Evolutionary conservation across 805 yeast genomes (phyloP), one percentile per base, ranked within the genome.

Genomic region (Brettanomyces naardenensis): DNA sequence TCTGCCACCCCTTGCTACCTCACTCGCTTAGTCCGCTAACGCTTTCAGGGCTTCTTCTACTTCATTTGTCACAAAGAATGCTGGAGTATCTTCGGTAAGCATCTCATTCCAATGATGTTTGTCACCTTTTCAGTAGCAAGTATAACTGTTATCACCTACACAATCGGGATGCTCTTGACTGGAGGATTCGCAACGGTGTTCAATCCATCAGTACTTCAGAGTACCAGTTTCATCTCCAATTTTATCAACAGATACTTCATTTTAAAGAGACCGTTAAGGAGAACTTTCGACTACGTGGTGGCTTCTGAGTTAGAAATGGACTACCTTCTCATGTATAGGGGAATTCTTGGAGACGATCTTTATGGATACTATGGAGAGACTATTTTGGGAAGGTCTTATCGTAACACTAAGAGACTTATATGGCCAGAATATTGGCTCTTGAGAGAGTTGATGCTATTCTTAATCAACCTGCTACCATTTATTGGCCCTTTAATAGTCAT

Each of bases 401-500:
- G 61, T 30, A 41, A 42, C 14, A 28, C 37, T n/a, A 43, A 48
- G 35, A 33, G 39, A 17, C 6, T 41, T 3, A 21, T 66, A 18
- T 41, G 65, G 1, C 63, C 72, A 18, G 73, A 75, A 1, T 51
- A 54, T 22, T 64, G 73, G 58, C 35, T 71, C 0, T 14, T 56
- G 6, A 61, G 67, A 38, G 60, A 66, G 2, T 1, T 66, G 0
- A 13, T 63, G 1, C 54, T 65, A 17, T 46, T 72, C 14, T 13
- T 62, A 0, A 49, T 78, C 10, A 67, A 70, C 22, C 54, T 66
- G 37, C 62, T 80, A 11, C 88, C 88, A 0, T 27, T 78, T 5
- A 15, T 73, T 5, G 88, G 88, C 0, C 82, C 84, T 0, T n/a
- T 69, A 4, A 19, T 75, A 6, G 67, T 73, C 9, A 56, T 76